Evolutionary conservation across 495 filamentous ascomycete genomes (phyloP), one percentile per base, ranked within the genome.

Genomic region (Penicillium longicatenatum): DNA sequence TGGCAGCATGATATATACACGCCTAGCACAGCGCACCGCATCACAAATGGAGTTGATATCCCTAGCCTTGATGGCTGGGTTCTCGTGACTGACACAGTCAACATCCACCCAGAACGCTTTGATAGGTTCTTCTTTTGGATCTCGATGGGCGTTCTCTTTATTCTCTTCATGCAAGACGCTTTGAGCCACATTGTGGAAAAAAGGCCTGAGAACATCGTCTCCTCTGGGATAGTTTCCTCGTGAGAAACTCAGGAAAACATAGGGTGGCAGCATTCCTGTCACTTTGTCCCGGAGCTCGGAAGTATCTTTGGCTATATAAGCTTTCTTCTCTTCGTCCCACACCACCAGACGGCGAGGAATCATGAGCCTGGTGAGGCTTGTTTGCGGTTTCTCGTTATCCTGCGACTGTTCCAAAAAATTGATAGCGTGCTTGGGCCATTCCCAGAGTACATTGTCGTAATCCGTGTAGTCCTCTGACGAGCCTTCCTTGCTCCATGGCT

Each of bases 41-140:
- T 60, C 58, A 12, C 58, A 60, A 22, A 60, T 60, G 0, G 58
- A 55, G 39, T 60, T 55, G n/a, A 60, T 49, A 45, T 60, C 58
- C 22, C 55, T 55, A 6, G 58, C 51, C 8, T 30, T 31, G 29
- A 47, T 24, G 8, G 53, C 50, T 20, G 56, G 48, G 5, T 48
- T 41, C 21, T 26, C 24, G 14, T 33, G 35, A 17, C 52, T 51
- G 9, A 60, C 53, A 42, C 58, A 60, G 45, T 60, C 58, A 19
- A 50, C 21, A 14, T 60, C 58, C 4, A 55, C 24, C 58, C 58
- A 60, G 21, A 60, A 60, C 5, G 58, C 58, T 31, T 56, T 51
- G 16, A 56, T 20, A 0, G 20, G 30, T 5, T 47, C 52, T 14
- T 55, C 48, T 26, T 39, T 37, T 11, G 47, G 9, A 33, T 35